These are phyloP conservation scores for Claviceps arundinis DNA, from an alignment of 2,329 filamentous ascomycete species.

Conservation along the genomic window DNA sequence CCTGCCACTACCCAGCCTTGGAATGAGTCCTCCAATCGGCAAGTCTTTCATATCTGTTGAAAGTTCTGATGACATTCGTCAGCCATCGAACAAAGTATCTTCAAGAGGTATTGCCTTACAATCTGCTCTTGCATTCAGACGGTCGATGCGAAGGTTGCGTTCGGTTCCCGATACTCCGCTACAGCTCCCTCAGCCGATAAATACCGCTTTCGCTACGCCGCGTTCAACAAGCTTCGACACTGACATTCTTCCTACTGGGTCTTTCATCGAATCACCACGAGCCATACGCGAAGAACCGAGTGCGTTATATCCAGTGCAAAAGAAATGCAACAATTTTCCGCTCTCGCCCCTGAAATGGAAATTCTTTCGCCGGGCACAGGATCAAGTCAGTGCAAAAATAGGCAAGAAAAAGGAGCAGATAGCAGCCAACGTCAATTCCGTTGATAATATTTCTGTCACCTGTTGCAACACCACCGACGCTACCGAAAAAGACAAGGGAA, in stretches of 20 bases:
- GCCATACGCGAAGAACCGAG: slow-evolving; percentile 20
- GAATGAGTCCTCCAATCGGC: slow-evolving; percentile 33
- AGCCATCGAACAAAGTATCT: slow-evolving; percentile 44
- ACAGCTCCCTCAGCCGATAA: slow-evolving; percentile 40
- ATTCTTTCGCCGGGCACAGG: slow-evolving; percentile 44
- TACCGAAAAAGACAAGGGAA: slow-evolving; percentile 40
- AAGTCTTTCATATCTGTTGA: slow-evolving; percentile 37
- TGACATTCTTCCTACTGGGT: slow-evolving; percentile 44
- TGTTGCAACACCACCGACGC: slow-evolving; percentile 51
- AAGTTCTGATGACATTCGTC: slow-evolving; percentile 15
- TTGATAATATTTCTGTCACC: slow-evolving; percentile 38
- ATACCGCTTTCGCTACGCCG: slow-evolving; percentile 32
- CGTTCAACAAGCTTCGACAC: slow-evolving; percentile 45
- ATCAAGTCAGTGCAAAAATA: slow-evolving; percentile 26
- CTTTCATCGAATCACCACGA: slow-evolving; percentile 27
- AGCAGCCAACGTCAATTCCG: slow-evolving; percentile 33
- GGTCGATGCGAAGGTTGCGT: slow-evolving; percentile 39
- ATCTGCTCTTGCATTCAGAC: slow-evolving; percentile 39
- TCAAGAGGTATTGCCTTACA: slow-evolving; percentile 35
- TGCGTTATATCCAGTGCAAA: slow-evolving; percentile 23
- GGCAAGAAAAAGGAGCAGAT: slow-evolving; percentile 24
- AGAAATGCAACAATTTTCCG: slow-evolving; percentile 42
- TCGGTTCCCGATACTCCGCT: slow-evolving; percentile 30
- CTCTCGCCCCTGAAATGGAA: slow-evolving; percentile 51
- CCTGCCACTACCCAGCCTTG: slow-evolving; percentile 27